Evolutionary conservation across 352 stramenopile genomes (phyloP).

Genomic region (Globisporangium cystogenes): DNA sequence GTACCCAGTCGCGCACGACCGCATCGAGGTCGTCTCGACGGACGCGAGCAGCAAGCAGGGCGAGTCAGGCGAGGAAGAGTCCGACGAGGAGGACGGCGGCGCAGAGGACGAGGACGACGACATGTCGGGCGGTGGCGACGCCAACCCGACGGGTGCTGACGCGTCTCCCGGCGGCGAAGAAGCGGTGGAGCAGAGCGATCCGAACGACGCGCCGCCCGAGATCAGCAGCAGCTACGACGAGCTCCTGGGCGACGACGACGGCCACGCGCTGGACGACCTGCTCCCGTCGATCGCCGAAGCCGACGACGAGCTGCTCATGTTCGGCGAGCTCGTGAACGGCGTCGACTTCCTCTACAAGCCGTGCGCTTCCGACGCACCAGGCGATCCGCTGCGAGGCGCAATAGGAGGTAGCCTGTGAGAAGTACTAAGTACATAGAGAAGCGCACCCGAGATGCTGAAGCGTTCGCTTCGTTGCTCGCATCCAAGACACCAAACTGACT

Average conservation of each 20-base stretch:
- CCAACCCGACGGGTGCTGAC: too few relatives aligned
- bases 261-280: conserved; percentile 11
- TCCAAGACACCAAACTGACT: too few relatives aligned
- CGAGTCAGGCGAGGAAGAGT: conserved; percentile 7
- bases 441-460: too few relatives aligned
- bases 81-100: not conserved
- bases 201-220: too few relatives aligned
- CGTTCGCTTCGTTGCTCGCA: too few relatives aligned
- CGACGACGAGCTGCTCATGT: conserved; percentile 14
- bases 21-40: conserved; percentile 50
- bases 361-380: too few relatives aligned
- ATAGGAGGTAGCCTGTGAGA: too few relatives aligned
- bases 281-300: conserved; percentile 15
- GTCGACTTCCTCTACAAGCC: conserved; percentile 8
- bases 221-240: not conserved
- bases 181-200: not conserved
- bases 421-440: too few relatives aligned
- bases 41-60: conserved; percentile 1
- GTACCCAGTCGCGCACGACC: conserved; percentile 57
- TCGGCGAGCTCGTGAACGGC: conserved; percentile 10
- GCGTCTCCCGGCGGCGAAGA: too few relatives aligned
- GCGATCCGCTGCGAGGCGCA: too few relatives aligned
- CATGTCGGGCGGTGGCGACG: not conserved
- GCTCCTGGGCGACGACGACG: conserved; percentile 7
- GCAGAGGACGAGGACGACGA: not conserved